Evolutionary conservation across 2,329 filamentous ascomycete species (phyloP), one percentile per base, ranked within the genome.

Genomic region (Sclerotinia sclerotiorum): DNA sequence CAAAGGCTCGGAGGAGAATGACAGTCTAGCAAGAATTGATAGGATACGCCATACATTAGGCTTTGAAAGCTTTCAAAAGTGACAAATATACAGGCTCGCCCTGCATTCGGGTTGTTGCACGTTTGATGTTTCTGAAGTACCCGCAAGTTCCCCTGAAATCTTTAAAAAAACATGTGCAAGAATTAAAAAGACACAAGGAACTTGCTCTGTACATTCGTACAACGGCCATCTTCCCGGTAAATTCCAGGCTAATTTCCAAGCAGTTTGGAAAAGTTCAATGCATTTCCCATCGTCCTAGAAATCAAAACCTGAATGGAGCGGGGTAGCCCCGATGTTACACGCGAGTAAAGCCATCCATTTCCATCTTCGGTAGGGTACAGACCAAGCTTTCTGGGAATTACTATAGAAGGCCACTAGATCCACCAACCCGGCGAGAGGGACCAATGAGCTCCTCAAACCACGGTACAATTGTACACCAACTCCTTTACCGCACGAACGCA

Each of bases 371-470:
- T 10, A 58, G 46, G 54, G 42, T 61, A 67, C 54, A 67, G 32
- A 60, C 15, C 44, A 67, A 60, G 54, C 54, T 67, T 67, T 61
- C n/a, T 60, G 44, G 32, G 46, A 29, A 46, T 61, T 49, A 48
- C 54, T 39, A 54, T 67, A 67, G 32, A 51, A 67, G 54, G 29
- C 44, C n/a, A 48, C 60, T 51, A 42, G 32, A 67, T 67, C 64
- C 64, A 67, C 29, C 42, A 67, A 67, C 64, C 64, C 64, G 64
- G 64, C 64, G 64, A 61, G 54, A 67, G 64, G 64, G 55, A 67
- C 52, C 52, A 54, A 60, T 58, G 39, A 67, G 21, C 35, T 60
- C 42, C 32, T 21, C 55, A n/a, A 61, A 61, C 27, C 39, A 51
- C n/a, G 32, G 55, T 35, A 42, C 13, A 42, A 5, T 42, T 42